These are phyloP conservation scores for Lactifluus volemus DNA, from an alignment of 768 basidiomycete genomes.

Conservation along the genomic window DNA sequence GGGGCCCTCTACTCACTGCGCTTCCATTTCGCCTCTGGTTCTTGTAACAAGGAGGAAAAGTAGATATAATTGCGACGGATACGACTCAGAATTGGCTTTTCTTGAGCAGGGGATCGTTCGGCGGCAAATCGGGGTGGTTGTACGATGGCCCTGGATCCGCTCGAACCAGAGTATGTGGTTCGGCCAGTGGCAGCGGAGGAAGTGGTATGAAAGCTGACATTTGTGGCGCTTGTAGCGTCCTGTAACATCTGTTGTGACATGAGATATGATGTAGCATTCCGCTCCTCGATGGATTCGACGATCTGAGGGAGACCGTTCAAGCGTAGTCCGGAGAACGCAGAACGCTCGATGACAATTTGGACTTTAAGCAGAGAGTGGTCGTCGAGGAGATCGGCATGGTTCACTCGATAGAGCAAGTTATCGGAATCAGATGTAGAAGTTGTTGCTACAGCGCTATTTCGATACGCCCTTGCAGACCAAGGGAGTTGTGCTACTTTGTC, in stretches of 20 bases:
- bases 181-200: slow-evolving; percentile 43
- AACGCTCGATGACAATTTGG: slow-evolving; percentile 69
- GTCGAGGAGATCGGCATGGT: slow-evolving; percentile 61
- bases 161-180: slow-evolving; percentile 20
- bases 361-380: slow-evolving; percentile 78
- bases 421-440: slow-evolving; percentile 37
- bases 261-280: slow-evolving; percentile 51
- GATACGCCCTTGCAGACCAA: slow-evolving; percentile 58
- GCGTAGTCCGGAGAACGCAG: slow-evolving; percentile 67
- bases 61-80: slow-evolving; percentile 95
- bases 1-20: slow-evolving; percentile 47
- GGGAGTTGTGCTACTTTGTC: slow-evolving; percentile 63
- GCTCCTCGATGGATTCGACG: slow-evolving; percentile 56
- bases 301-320: slow-evolving; percentile 78
- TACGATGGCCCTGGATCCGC: slow-evolving; percentile 21
- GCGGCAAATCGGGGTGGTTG: slow-evolving; percentile 31
- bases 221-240: slow-evolving; percentile 62
- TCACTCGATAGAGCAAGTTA: slow-evolving; percentile 51
- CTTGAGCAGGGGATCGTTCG: slow-evolving; percentile 49
- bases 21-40: slow-evolving; percentile 97
- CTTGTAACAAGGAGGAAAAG: slow-evolving; percentile 92
- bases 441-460: slow-evolving; percentile 29
- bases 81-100: slow-evolving; percentile 78
- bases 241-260: slow-evolving; percentile 59
- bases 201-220: slow-evolving; percentile 56